Base-by-base conservation (phyloP, 2,329 filamentous ascomycete genomes). In the Fonsecaea monophora region DNA sequence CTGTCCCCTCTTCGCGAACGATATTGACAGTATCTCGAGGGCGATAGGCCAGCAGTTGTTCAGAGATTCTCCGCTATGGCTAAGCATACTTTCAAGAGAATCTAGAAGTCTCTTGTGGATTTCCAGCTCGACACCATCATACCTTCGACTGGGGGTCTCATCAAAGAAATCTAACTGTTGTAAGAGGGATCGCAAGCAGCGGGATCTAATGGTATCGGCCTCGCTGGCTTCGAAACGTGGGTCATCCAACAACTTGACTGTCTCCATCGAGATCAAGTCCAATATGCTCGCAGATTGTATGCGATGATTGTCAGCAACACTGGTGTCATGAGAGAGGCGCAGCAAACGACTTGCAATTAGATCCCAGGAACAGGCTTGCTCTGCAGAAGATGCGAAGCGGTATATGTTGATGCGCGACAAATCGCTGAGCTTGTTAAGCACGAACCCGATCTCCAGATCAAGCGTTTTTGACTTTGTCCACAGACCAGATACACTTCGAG, bases 21-120 rank as follows among this genome's bases (percentile, higher is more conserved):
- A 97, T 97, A 2, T 94, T 91, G 73, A 89, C 94, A 98, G 90
- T 68, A 97, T 90, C 53, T 91, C 88, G 71, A 99, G 95, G 0
- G 92, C 89, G 57, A 92, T 86, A 56, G 90, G 87, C 95, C 95
- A 99, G 3, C 93, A 94, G 70, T 65, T 60, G 35, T 18, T 62
- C 37, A 71, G 50, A 25, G 66, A 89, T 75, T 99, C 94, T 8
- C 94, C 95, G 72, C 90, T 94, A 69, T 93, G 90, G 74, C 98
- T 94, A 1, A 99, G 84, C 21, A 97, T 87, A 63, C 85, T 89
- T 76, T 92, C 93, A 6, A 97, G 81, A 0, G 91, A 90, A 70
- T 96, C 92, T 1, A 97, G 84, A 30, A 92, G 84, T 61, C 91
- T 87, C 69, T 89, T 89, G 75, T 97, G 92, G 15, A 96, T 77